A percentile compares a stretch with the other conserved stretches of the same genome.
Evolutionary conservation across 2,329 filamentous ascomycete species (phyloP).

Genomic region (Berkeleyomyces basicola): DNA sequence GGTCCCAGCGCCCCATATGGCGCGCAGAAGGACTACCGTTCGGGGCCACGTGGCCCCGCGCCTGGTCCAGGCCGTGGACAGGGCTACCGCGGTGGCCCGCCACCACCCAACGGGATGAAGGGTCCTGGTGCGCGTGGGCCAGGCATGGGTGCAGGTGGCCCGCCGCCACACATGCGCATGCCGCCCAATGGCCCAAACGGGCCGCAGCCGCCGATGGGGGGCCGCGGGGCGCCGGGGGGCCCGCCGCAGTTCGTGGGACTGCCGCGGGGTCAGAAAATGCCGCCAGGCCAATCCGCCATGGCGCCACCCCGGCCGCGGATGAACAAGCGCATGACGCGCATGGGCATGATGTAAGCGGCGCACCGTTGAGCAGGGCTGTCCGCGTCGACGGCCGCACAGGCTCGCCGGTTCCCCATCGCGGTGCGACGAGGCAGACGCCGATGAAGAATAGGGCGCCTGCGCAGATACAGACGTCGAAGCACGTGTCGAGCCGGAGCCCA

Average conservation of each 20-base stretch:
- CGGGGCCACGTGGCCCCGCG: conserved; percentile 10
- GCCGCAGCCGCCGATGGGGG: conserved; percentile 14
- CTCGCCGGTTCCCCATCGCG: too few species aligned
- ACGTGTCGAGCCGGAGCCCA: not conserved
- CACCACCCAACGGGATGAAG: conserved; percentile 17
- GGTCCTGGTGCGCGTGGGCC: conserved; percentile 15
- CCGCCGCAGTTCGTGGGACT: conserved; percentile 14
- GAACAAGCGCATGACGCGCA: conserved; percentile 46
- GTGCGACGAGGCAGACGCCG: not conserved
- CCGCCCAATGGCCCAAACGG: conserved; percentile 6
- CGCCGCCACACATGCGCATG: not conserved
- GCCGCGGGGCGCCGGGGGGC: conserved; percentile 13
- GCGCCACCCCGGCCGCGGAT: conserved; percentile 26
- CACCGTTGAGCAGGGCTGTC: too few species aligned
- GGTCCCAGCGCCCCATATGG: conserved; percentile 8
- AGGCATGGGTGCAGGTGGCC: conserved; percentile 1
- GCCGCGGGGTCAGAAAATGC: conserved; percentile 14
- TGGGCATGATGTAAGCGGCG: conserved; percentile 36
- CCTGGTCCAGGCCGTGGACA: not conserved
- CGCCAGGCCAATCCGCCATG: conserved; percentile 22
- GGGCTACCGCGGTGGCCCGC: conserved; percentile 10
- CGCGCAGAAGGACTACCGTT: conserved; percentile 4
- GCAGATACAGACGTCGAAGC: not conserved
- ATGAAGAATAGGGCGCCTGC: not conserved
- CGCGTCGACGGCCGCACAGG: too few species aligned